Conservation (phyloP, 164 flowering plant species). For the Piper longum region DNA sequence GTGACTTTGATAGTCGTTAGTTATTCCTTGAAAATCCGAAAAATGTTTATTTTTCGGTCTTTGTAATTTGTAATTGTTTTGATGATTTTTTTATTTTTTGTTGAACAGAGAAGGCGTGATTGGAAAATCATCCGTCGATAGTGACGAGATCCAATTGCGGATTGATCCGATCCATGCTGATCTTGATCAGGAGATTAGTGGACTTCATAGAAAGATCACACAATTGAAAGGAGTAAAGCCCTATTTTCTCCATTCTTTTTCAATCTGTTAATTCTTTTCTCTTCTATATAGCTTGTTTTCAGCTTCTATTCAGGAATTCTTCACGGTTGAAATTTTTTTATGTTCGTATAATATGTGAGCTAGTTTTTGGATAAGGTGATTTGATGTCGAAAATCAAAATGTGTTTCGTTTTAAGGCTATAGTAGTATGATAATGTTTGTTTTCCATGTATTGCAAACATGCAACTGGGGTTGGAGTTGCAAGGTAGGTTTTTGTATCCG, state of each 20-base stretch:
- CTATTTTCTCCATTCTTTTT: background rate
- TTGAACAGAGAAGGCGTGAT: conserved; percentile 43
- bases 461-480: too few relatives aligned
- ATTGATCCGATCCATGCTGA: conserved; percentile 65
- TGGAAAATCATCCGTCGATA: conserved; percentile 25
- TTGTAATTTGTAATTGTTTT: background rate
- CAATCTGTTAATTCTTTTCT: background rate
- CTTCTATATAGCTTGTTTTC: background rate
- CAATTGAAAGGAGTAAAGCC: conserved; percentile 30
- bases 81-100: background rate
- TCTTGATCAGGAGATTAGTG: conserved; percentile 48
- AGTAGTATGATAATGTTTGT: too few relatives aligned
- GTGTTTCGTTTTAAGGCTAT: too few relatives aligned
- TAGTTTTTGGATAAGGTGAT: too few relatives aligned
- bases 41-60: too few relatives aligned
- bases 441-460: too few relatives aligned
- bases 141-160: conserved; percentile 56
- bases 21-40: too few relatives aligned
- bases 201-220: conserved; percentile 39
- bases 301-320: background rate
- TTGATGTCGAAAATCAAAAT: too few relatives aligned
- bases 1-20: too few relatives aligned
- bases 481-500: too few relatives aligned
- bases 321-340: too few relatives aligned
- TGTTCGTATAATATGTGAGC: too few relatives aligned